Percentiles rank a stretch among this genome's conserved stretches.
Evolutionary conservation across 148 eudicot species (phyloP).

Genomic region (Rhododendron mucronatum): DNA sequence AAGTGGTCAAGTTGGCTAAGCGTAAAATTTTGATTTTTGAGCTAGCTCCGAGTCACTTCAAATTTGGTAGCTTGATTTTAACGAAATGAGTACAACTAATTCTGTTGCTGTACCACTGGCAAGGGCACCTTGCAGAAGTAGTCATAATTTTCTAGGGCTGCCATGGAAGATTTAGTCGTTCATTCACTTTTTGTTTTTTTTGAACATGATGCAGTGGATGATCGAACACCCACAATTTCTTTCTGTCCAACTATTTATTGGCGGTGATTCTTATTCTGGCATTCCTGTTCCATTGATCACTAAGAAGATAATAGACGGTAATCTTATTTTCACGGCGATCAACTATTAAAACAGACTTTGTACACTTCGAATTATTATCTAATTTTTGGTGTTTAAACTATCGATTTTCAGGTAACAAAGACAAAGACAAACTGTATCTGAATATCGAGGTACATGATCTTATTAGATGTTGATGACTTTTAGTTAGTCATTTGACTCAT

Average conservation of each 20-base stretch:
- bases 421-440: conserved; percentile 1
- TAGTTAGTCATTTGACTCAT: no score
- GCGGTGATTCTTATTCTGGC: conserved; percentile 30
- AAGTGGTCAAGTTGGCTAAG: background rate
- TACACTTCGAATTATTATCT: no score
- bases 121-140: background rate
- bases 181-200: background rate
- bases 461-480: background rate
- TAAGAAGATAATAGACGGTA: conserved; percentile 20
- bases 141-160: background rate
- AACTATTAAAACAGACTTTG: no score
- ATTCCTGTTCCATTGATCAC: conserved; percentile 19
- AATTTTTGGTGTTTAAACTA: background rate
- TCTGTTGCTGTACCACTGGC: background rate
- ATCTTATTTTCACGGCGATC: background rate
- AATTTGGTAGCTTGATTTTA: background rate
- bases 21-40: background rate
- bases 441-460: conserved; percentile 13
- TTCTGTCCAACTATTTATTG: conserved; percentile 16
- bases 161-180: background rate
- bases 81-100: background rate
- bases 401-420: conserved; percentile 11
- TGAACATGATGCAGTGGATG: conserved; percentile 23
- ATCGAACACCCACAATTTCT: conserved; percentile 22
- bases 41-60: background rate